phyloP scores from a whole-genome alignment of 345 rosid species.

The Reutealis trisperma region DNA sequence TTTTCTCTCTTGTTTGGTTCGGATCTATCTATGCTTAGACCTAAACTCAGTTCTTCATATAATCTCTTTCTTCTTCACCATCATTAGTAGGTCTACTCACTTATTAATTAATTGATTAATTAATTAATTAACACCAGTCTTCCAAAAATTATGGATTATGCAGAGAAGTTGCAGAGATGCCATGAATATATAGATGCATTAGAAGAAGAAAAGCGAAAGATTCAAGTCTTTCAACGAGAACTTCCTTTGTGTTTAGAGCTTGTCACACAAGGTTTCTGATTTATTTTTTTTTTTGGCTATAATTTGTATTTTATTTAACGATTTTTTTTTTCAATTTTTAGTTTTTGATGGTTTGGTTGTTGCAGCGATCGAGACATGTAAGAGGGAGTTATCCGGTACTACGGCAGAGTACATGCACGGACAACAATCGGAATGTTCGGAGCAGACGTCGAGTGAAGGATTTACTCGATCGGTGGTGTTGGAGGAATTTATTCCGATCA shows the following conservation, averaged over 20 bases:
- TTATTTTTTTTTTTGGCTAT: not conserved
- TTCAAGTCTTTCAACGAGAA: constrained; percentile 88
- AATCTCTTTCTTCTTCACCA: not conserved
- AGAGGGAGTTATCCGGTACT: constrained; percentile 65
- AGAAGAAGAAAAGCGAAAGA: constrained; percentile 86
- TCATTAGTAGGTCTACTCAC: not conserved
- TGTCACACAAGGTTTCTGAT: constrained; percentile 69
- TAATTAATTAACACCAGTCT: too few species aligned
- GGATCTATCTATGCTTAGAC: constrained; percentile 51
- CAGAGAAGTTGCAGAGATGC: constrained; percentile 55
- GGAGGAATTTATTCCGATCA: constrained; percentile 82
- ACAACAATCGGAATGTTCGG: constrained; percentile 82
- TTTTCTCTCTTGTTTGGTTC: constrained; percentile 15
- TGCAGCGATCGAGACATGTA: constrained; percentile 84
- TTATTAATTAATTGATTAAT: too few species aligned
- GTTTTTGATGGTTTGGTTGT: not conserved
- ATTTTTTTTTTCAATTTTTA: not conserved
- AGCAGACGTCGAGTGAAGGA: constrained; percentile 72
- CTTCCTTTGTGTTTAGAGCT: constrained; percentile 94
- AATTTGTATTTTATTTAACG: too few species aligned
- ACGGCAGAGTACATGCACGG: constrained; percentile 54
- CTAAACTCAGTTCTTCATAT: constrained; percentile 1
- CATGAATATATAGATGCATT: constrained; percentile 67
- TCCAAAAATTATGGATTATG: constrained; percentile 38
- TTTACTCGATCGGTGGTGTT: constrained; percentile 44